These are phyloP conservation scores for Penicillium sp. DNA, from an alignment of 2,329 filamentous ascomycete species.

Conservation along the genomic window DNA sequence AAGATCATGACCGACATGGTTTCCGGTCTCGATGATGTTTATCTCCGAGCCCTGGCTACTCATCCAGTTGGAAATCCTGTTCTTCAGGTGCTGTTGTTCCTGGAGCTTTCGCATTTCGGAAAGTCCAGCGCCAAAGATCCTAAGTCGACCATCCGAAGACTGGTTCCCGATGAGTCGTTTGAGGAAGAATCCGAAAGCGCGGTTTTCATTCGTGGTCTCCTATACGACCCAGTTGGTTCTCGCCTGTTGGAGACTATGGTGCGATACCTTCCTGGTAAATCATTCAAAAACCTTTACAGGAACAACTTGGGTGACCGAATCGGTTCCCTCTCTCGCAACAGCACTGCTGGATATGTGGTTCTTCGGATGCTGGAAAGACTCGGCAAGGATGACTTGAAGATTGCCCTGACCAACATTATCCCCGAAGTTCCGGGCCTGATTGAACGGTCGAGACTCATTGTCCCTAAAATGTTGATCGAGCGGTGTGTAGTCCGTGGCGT, in stretches of 20 bases:
- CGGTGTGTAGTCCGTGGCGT: conserved; percentile 69
- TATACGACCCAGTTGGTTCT: conserved; percentile 89
- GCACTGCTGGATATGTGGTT: conserved; percentile 84
- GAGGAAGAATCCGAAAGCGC: conserved; percentile 70
- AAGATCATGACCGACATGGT: conserved; percentile 80
- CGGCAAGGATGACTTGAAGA: conserved; percentile 78
- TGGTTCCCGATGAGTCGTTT: conserved; percentile 77
- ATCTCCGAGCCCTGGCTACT: conserved; percentile 77
- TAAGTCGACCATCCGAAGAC: conserved; percentile 68
- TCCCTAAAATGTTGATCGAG: conserved; percentile 80
- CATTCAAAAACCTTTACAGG: conserved; percentile 84
- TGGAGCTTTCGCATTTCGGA: conserved; percentile 74
- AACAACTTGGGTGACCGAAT: conserved; percentile 78
- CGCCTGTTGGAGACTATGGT: conserved; percentile 86
- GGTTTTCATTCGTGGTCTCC: conserved; percentile 76
- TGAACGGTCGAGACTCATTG: conserved; percentile 70
- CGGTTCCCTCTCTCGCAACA: conserved; percentile 78
- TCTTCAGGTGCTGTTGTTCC: conserved; percentile 81
- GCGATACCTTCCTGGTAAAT: conserved; percentile 73
- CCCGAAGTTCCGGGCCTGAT: conserved; percentile 72
- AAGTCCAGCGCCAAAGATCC: conserved; percentile 64
- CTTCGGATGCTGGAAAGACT: conserved; percentile 78
- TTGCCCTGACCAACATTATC: conserved; percentile 67
- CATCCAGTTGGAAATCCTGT: conserved; percentile 91
- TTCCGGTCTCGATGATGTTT: conserved; percentile 70